phyloP scores from a whole-genome alignment of 176 grass and related monocot species.

The Aegilops bicornis region DNA sequence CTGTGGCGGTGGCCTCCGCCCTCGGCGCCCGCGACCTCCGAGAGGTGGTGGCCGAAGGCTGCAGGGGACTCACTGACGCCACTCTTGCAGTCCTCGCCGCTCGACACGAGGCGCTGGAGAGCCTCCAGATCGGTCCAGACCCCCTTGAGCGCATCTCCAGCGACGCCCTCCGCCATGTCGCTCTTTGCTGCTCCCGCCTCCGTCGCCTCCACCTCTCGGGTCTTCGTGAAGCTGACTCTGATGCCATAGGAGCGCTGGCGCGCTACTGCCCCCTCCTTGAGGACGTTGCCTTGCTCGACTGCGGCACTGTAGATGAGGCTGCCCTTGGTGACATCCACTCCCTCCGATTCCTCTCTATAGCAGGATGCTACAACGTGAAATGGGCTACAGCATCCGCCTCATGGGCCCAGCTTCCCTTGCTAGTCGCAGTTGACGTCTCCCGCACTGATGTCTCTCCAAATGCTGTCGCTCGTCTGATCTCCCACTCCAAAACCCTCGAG shows the following conservation, averaged over 20 bases:
- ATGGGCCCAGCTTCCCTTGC: constrained; percentile 75
- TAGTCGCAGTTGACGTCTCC: constrained; percentile 77
- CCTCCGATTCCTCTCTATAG: constrained; percentile 75
- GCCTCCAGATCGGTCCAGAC: constrained; percentile 83
- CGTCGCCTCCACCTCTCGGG: constrained; percentile 75
- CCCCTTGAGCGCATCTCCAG: constrained; percentile 68
- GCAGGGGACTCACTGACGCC: constrained; percentile 78
- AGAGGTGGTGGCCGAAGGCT: constrained; percentile 80
- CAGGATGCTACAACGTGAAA: constrained; percentile 77
- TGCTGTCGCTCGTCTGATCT: constrained; percentile 64
- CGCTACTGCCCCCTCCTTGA: constrained; percentile 64
- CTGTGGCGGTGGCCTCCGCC: constrained; percentile 39
- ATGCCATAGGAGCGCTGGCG: constrained; percentile 70
- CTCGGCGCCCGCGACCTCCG: constrained; percentile 62
- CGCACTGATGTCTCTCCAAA: constrained; percentile 73
- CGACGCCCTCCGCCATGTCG: constrained; percentile 84
- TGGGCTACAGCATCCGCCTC: constrained; percentile 79
- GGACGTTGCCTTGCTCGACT: constrained; percentile 86
- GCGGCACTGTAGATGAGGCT: constrained; percentile 65
- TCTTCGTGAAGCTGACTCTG: constrained; percentile 65
- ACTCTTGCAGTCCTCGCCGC: constrained; percentile 82
- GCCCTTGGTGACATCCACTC: constrained; percentile 65
- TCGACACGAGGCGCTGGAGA: constrained; percentile 80
- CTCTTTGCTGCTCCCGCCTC: constrained; percentile 76
- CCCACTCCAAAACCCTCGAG: constrained; percentile 73